Evolutionary conservation across 1,139 yeast species (phyloP).

Genomic region (Nadsonia commutata): DNA sequence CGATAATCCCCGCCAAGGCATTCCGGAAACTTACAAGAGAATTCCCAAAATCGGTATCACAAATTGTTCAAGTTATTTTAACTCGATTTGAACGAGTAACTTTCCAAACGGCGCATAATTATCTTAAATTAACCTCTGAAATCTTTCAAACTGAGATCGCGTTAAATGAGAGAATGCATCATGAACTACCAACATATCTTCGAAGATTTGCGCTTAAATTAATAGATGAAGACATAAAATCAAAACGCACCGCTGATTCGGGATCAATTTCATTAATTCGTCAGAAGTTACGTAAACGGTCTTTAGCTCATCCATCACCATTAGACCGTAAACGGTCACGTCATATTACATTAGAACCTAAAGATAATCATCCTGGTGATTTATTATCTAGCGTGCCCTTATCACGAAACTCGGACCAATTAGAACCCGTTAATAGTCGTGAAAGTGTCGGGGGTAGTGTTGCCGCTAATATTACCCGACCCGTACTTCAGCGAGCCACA

Average conservation of each 20-base stretch:
- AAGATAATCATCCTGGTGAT: conserved; percentile 69
- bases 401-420: conserved; percentile 31
- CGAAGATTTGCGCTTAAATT: conserved; percentile 37
- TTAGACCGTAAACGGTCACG: conserved; percentile 28
- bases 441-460: too few relatives aligned
- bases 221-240: conserved; percentile 10
- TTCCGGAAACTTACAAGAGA: conserved; percentile 58
- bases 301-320: not conserved
- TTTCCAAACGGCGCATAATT: conserved; percentile 75
- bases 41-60: conserved; percentile 83
- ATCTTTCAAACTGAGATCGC: conserved; percentile 62
- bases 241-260: not conserved
- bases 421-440: not conserved
- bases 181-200: conserved; percentile 48
- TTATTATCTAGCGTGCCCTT: conserved; percentile 69
- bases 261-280: not conserved
- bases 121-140: conserved; percentile 72
- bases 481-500: too few relatives aligned
- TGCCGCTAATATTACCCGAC: too few relatives aligned
- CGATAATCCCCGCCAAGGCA: conserved; percentile 79
- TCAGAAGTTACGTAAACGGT: not conserved
- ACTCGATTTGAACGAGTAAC: conserved; percentile 82
- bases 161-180: conserved; percentile 37
- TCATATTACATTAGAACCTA: conserved; percentile 50
- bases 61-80: conserved; percentile 83